Evolutionary conservation across 164 flowering plant species (phyloP).

Genomic region (Sedum album): DNA sequence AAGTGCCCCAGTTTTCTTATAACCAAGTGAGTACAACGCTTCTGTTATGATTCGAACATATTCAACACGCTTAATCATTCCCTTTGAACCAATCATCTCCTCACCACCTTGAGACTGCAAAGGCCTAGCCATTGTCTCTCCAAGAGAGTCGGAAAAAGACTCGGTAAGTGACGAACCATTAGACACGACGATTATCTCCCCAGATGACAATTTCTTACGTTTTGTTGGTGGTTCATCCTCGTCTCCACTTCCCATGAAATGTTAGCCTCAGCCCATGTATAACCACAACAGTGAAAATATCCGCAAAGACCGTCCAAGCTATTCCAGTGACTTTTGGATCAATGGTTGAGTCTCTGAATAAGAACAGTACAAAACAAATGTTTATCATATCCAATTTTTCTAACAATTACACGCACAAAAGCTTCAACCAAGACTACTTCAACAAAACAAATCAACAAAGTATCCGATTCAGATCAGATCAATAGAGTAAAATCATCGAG

Average conservation of each 20-base stretch:
- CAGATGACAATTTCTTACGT: conserved; percentile 56
- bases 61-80: conserved; percentile 56
- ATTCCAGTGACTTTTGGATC: too few species aligned
- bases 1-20: conserved; percentile 49
- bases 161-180: conserved; percentile 32
- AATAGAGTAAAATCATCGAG: too few species aligned
- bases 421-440: too few species aligned
- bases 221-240: too few species aligned
- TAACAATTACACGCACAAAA: too few species aligned
- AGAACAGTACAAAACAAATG: too few species aligned
- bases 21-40: conserved; percentile 77
- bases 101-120: too few species aligned
- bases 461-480: too few species aligned
- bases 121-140: conserved; percentile 68
- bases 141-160: conserved; percentile 32
- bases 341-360: not conserved
- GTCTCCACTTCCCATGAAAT: conserved; percentile 97
- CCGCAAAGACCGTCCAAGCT: too few species aligned
- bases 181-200: conserved; percentile 27
- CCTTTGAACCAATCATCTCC: too few species aligned
- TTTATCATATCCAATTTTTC: too few species aligned
- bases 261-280: conserved; percentile 79
- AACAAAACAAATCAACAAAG: too few species aligned
- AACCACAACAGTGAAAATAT: not conserved
- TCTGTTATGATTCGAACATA: conserved; percentile 63